These are phyloP conservation scores for Cucurbita pepo DNA, from an alignment of 306 rosid species.

Conservation along the genomic window DNA sequence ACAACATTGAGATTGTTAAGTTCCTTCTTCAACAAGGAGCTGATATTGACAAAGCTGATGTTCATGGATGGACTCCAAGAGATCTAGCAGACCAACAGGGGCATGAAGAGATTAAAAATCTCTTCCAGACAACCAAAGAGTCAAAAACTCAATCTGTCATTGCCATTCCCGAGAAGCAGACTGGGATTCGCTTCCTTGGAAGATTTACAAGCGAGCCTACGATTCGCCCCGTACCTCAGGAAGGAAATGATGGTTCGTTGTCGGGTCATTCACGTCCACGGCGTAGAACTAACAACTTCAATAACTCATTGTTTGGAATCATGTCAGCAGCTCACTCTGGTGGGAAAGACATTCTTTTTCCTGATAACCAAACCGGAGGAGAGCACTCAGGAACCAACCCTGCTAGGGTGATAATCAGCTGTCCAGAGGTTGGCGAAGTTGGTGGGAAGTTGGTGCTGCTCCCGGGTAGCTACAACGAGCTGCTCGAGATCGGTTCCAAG, in stretches of 20 bases:
- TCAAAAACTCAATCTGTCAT: slow-evolving; percentile 17
- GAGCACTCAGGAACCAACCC: slow-evolving; percentile 6
- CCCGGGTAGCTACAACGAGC: slow-evolving; percentile 47
- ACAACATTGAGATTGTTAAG: slow-evolving; percentile 37
- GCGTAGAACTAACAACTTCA: slow-evolving; percentile 45
- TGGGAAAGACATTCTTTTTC: slow-evolving; percentile 23
- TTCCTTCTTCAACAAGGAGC: slow-evolving; percentile 57
- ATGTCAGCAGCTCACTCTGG: slow-evolving; percentile 52
- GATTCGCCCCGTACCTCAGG: slow-evolving; percentile 27
- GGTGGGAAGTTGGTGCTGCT: slow-evolving; percentile 57
- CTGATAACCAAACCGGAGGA: slow-evolving; percentile 10
- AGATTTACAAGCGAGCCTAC: slow-evolving; percentile 64
- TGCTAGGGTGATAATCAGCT: slow-evolving; percentile 50
- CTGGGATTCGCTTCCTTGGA: slow-evolving; percentile 30
- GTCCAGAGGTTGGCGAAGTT: slow-evolving; percentile 46
- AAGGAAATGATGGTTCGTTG: slow-evolving; percentile 26
- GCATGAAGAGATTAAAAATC: slow-evolving; percentile 41
- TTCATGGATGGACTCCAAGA: slow-evolving; percentile 63
- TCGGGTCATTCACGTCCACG: slow-evolving; percentile 31
- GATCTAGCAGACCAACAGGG: slow-evolving; percentile 75
- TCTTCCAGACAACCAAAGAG: slow-evolving; percentile 33
- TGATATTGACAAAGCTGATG: slow-evolving; percentile 39
- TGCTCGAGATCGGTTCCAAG: slow-evolving; percentile 54
- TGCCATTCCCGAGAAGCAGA: slow-evolving; percentile 20
- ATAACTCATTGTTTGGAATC: slow-evolving; percentile 68